Percentiles rank a stretch among this genome's conserved stretches.
These are phyloP conservation scores for Neopestalotiopsis clavispora DNA, from an alignment of 2,329 filamentous ascomycete species.

Conservation along the genomic window DNA sequence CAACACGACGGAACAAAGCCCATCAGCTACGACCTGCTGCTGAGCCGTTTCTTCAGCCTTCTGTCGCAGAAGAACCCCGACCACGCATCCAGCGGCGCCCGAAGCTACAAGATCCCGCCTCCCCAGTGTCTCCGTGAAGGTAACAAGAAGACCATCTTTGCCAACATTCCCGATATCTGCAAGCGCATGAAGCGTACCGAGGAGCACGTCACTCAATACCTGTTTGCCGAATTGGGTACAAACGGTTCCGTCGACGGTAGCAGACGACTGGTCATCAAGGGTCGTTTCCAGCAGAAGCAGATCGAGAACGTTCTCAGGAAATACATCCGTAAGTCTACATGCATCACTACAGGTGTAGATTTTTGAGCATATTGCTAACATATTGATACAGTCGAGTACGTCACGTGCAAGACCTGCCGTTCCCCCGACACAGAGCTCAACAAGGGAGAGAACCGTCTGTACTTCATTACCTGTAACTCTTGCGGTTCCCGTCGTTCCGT, in stretches of 20 bases:
- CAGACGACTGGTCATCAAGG: conserved; percentile 95
- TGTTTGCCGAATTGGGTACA: conserved; percentile 98
- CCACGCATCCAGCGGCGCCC: conserved; percentile 83
- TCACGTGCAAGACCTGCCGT: conserved; percentile 98
- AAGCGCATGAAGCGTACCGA: conserved; percentile 99
- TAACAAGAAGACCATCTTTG: conserved; percentile 99
- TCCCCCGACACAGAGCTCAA: conserved; percentile 93
- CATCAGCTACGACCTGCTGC: conserved; percentile 84
- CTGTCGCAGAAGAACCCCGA: conserved; percentile 97
- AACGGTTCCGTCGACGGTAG: conserved; percentile 93
- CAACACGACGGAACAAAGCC: conserved; percentile 76
- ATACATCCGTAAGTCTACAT: conserved; percentile 77
- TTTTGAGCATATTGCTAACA: neutral
- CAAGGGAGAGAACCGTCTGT: conserved; percentile 98
- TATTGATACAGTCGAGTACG: conserved; percentile 77
- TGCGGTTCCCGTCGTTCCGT: conserved; percentile 85
- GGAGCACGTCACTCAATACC: conserved; percentile 95
- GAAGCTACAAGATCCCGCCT: conserved; percentile 98
- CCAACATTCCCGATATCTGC: conserved; percentile 98
- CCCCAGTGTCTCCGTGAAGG: conserved; percentile 99
- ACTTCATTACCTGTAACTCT: conserved; percentile 97
- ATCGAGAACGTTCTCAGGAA: conserved; percentile 96
- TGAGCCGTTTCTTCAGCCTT: conserved; percentile 92
- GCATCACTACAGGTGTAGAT: neutral
- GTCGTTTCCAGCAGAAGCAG: conserved; percentile 99